Conservation (phyloP, 257 asterid genomes). For the Verbascum thapsus region DNA sequence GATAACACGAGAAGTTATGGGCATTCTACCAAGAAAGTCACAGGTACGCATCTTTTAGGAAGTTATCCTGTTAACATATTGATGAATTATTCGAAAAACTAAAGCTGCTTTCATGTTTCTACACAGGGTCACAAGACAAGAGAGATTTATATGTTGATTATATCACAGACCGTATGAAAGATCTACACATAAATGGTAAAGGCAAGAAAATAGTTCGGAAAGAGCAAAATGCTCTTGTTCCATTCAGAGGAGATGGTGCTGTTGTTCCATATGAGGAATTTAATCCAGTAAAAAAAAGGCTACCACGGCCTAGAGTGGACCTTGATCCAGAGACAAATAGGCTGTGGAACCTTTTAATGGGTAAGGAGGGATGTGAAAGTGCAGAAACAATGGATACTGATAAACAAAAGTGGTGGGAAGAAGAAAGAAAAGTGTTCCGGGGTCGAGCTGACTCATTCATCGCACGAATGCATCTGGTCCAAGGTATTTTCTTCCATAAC, state of each 20-base stretch:
- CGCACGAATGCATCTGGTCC: constrained; percentile 92
- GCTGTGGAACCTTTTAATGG: constrained; percentile 88
- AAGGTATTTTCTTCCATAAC: constrained; percentile 56
- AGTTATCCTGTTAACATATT: constrained; percentile 16
- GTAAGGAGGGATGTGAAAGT: constrained; percentile 59
- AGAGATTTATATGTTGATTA: constrained; percentile 41
- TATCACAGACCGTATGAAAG: constrained; percentile 43
- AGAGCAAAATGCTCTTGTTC: constrained; percentile 64
- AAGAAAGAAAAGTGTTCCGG: constrained; percentile 67
- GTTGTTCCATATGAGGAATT: constrained; percentile 59
- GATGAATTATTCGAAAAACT: constrained; percentile 8
- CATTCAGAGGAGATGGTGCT: constrained; percentile 60
- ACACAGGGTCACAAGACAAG: constrained; percentile 50
- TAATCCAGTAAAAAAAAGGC: constrained; percentile 50
- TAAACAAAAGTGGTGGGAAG: constrained; percentile 88
- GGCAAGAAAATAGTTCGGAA: constrained; percentile 31
- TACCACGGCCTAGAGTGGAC: constrained; percentile 85
- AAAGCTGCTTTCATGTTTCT: constrained; percentile 16
- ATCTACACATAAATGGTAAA: constrained; percentile 42
- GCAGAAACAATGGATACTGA: constrained; percentile 55
- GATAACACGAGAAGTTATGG: constrained; percentile 29
- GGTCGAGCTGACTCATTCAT: constrained; percentile 90
- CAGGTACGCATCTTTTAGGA: constrained; percentile 45
- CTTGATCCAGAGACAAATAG: constrained; percentile 89
- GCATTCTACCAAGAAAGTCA: constrained; percentile 41